Conservation (phyloP, 2,329 filamentous ascomycete genomes). For the Penicillium sp. region DNA sequence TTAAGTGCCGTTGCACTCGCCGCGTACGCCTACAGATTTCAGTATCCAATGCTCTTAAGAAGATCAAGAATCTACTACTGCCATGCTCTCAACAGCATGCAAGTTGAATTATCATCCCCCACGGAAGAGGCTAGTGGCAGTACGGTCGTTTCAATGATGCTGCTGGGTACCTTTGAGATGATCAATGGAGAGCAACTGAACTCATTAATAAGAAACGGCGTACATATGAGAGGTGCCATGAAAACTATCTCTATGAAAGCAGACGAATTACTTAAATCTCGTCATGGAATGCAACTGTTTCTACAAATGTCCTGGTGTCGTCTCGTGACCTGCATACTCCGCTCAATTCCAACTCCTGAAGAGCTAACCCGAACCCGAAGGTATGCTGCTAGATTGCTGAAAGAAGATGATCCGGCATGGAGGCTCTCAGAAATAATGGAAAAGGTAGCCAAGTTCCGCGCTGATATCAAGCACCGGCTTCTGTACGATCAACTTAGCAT, state of each 20-base stretch:
- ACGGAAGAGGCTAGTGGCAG: slow-evolving; percentile 1
- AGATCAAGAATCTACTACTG: slow-evolving; percentile 13
- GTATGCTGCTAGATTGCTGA: background rate
- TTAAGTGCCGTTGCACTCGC: slow-evolving; percentile 15
- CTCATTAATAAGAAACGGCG: slow-evolving; percentile 8
- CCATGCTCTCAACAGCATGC: slow-evolving; percentile 5
- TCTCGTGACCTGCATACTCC: slow-evolving; percentile 11
- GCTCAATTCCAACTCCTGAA: slow-evolving; percentile 7
- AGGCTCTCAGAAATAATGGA: slow-evolving; percentile 5
- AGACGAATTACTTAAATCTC: slow-evolving; percentile 2
- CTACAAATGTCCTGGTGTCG: slow-evolving; percentile 16
- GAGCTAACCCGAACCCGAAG: slow-evolving; percentile 9
- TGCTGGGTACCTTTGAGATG: slow-evolving; percentile 15
- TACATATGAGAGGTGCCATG: slow-evolving; percentile 16
- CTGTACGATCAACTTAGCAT: background rate
- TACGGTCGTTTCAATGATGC: slow-evolving; percentile 14
- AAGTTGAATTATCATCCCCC: background rate
- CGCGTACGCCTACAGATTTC: slow-evolving; percentile 13
- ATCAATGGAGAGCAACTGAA: slow-evolving; percentile 6
- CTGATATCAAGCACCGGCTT: background rate
- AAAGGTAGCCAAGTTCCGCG: slow-evolving; percentile 3
- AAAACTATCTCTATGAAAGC: slow-evolving; percentile 10
- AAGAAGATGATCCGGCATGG: slow-evolving; percentile 4
- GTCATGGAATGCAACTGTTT: slow-evolving; percentile 16
- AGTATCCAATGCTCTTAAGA: slow-evolving; percentile 5